phyloP scores from a whole-genome alignment of 2,329 filamentous ascomycete genomes.

The Aureobasidium sp. region DNA sequence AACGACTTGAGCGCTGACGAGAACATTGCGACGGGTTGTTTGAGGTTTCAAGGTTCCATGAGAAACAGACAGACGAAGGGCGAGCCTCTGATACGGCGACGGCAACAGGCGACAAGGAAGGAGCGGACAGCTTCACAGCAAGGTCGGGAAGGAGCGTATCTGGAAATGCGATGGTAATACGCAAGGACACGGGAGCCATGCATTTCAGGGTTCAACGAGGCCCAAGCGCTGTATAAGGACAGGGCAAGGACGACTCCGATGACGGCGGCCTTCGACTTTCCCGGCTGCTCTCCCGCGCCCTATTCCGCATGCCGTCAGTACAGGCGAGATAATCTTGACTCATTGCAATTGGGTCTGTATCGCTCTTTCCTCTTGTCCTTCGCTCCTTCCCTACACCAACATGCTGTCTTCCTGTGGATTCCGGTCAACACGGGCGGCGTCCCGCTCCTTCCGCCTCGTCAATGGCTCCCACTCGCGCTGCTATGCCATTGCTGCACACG shows the following conservation, averaged over 20 bases:
- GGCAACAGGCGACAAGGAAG: neutral
- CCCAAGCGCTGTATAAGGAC: constrained; percentile 6
- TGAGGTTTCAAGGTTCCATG: neutral
- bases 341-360: neutral
- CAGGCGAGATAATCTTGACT: constrained; percentile 3
- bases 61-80: neutral
- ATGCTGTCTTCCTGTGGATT: constrained; percentile 15
- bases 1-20: constrained; percentile 90
- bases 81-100: neutral
- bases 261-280: neutral
- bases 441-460: neutral
- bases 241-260: neutral
- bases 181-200: neutral
- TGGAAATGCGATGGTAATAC: neutral
- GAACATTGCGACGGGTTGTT: constrained; percentile 59
- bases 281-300: neutral
- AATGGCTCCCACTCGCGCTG: neutral
- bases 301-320: neutral
- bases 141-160: neutral
- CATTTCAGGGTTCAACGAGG: neutral
- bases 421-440: constrained; percentile 19
- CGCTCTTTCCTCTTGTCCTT: neutral
- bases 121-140: neutral
- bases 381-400: neutral
- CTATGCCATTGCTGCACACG: constrained; percentile 43